Percentiles rank a stretch among this genome's conserved stretches.
Evolutionary conservation across 306 rosid genomes (phyloP).

Genomic region (Adenanthera pavonina): DNA sequence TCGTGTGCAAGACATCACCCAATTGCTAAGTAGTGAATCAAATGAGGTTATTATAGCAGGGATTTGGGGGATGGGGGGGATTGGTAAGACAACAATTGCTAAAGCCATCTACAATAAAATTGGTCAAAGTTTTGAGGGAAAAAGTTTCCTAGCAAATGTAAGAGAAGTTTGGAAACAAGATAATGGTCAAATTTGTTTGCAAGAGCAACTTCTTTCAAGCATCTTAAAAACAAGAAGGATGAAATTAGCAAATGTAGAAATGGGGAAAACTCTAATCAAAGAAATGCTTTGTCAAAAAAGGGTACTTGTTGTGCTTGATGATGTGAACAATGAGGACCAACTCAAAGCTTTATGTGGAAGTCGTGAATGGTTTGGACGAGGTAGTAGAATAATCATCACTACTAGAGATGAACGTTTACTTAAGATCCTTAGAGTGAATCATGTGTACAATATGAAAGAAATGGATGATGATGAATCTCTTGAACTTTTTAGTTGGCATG

Average conservation of each 20-base stretch:
- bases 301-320: slow-evolving; percentile 6
- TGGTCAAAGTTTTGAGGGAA: neutral
- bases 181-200: neutral
- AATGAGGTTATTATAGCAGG: neutral
- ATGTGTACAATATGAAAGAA: neutral
- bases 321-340: neutral
- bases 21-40: neutral
- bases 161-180: slow-evolving; percentile 3
- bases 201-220: neutral
- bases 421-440: neutral
- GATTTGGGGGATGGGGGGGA: slow-evolving; percentile 5
- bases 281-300: neutral
- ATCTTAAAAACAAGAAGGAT: neutral
- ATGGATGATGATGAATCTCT: neutral
- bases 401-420: neutral
- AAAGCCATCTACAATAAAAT: slow-evolving; percentile 4
- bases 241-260: neutral
- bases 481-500: slow-evolving; percentile 8
- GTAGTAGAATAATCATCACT: slow-evolving; percentile 2
- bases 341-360: neutral
- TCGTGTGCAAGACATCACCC: neutral
- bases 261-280: neutral
- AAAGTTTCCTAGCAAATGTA: neutral
- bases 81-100: slow-evolving; percentile 8
- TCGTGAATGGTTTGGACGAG: neutral